These are phyloP conservation scores for Neonectria hederae DNA, from an alignment of 2,329 filamentous ascomycete species.

Conservation along the genomic window DNA sequence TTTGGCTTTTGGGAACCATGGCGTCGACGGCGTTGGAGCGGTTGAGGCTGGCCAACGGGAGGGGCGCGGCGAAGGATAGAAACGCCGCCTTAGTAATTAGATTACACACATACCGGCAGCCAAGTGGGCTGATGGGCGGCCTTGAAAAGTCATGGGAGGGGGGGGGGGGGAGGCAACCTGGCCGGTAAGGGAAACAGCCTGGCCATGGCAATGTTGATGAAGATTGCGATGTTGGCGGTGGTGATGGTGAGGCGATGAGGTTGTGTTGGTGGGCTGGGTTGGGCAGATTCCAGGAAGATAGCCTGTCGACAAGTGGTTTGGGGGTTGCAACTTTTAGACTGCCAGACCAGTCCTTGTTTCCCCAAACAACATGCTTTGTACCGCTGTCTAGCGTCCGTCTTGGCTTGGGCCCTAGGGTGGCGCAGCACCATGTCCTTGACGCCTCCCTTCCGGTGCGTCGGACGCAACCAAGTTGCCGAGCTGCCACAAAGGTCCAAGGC, in stretches of 20 bases:
- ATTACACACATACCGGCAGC: not conserved
- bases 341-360: slow-evolving; percentile 5
- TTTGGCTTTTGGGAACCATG: not conserved
- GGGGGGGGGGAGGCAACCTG: not conserved
- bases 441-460: slow-evolving; percentile 12
- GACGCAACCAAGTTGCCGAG: not conserved
- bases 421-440: slow-evolving; percentile 21
- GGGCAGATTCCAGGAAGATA: too few species aligned
- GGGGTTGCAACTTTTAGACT: not conserved
- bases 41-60: not conserved
- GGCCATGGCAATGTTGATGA: not conserved
- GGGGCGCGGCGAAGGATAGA: not conserved
- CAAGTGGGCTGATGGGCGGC: not conserved
- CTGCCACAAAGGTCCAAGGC: not conserved
- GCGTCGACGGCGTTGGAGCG: not conserved
- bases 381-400: slow-evolving; percentile 22
- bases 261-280: not conserved
- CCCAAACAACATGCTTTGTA: slow-evolving; percentile 24
- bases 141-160: not conserved
- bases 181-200: not conserved
- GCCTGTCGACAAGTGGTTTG: not conserved
- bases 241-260: slow-evolving; percentile 5
- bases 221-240: not conserved
- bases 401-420: slow-evolving; percentile 18
- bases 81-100: too few species aligned